Conservation (phyloP, 345 rosid genomes). For the Corymbia maculata region DNA sequence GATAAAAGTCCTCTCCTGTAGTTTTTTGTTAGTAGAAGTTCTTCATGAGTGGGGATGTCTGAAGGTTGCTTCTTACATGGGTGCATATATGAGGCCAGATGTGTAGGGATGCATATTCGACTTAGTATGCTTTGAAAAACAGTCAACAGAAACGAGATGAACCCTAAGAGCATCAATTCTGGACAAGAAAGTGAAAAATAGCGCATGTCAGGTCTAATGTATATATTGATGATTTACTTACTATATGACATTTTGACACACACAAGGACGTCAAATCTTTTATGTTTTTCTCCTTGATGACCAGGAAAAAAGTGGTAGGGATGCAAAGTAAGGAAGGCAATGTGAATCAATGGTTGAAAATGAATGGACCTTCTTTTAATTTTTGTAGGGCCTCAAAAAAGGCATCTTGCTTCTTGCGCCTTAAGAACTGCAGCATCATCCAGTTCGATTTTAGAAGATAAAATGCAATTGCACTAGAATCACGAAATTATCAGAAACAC, state of each 20-base stretch:
- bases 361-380: slow-evolving; percentile 54
- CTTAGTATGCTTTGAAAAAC: slow-evolving; percentile 48
- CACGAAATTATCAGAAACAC: not conserved
- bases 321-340: not conserved
- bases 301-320: not conserved
- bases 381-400: slow-evolving; percentile 69
- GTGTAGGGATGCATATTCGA: slow-evolving; percentile 47
- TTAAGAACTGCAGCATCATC: slow-evolving; percentile 34
- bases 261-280: not conserved
- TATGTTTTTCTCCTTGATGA: not conserved
- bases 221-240: not conserved
- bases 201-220: not conserved
- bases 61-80: slow-evolving; percentile 46
- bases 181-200: not conserved
- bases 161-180: slow-evolving; percentile 95
- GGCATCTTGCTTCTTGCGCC: slow-evolving; percentile 34
- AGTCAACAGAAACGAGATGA: slow-evolving; percentile 71
- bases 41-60: slow-evolving; percentile 6
- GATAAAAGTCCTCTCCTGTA: slow-evolving; percentile 11
- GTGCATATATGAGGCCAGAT: slow-evolving; percentile 45
- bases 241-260: not conserved
- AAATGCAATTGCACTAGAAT: not conserved
- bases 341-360: not conserved
- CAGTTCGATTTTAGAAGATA: not conserved
- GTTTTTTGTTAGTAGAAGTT: not conserved